These are phyloP conservation scores for Gossypium trilobum DNA, from an alignment of 441 rosid genomes.

Conservation along the genomic window DNA sequence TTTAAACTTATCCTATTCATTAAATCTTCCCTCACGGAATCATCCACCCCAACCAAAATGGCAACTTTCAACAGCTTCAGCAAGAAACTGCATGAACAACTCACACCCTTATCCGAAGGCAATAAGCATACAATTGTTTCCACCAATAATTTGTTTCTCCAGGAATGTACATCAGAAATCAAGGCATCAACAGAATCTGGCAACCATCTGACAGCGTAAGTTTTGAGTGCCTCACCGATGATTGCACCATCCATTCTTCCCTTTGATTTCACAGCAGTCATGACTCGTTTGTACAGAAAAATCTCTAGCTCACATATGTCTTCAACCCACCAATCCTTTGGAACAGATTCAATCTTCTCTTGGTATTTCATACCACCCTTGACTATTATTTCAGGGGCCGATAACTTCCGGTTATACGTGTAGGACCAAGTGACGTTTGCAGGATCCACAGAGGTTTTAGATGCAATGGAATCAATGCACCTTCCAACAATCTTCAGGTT, in stretches of 20 bases:
- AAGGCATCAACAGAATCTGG: constrained; percentile 56
- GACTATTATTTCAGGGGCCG: constrained; percentile 39
- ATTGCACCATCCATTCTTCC: constrained; percentile 66
- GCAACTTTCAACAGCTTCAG: constrained; percentile 68
- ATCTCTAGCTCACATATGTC: constrained; percentile 79
- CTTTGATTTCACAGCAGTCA: constrained; percentile 57
- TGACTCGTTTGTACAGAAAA: constrained; percentile 66
- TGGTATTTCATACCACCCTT: constrained; percentile 31
- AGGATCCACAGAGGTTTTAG: constrained; percentile 72
- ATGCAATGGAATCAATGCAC: constrained; percentile 77
- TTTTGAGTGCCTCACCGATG: constrained; percentile 69
- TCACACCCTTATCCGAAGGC: constrained; percentile 47
- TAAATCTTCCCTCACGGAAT: constrained; percentile 42
- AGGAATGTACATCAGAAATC: constrained; percentile 37
- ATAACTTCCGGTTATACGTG: constrained; percentile 66
- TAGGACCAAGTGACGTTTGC: constrained; percentile 78
- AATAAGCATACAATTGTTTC: constrained; percentile 63
- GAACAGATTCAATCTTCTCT: constrained; percentile 51
- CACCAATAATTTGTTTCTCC: constrained; percentile 48
- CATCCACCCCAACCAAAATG: constrained; percentile 51
- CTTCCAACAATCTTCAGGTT: constrained; percentile 74
- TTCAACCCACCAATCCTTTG: constrained; percentile 98
- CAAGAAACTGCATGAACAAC: constrained; percentile 74
- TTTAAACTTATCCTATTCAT: constrained; percentile 48
- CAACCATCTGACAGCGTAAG: constrained; percentile 74